A percentile compares a stretch with the other conserved stretches of the same genome.
phyloP scores from a whole-genome alignment of 495 filamentous ascomycete species.

The Penicillium argentinense region DNA sequence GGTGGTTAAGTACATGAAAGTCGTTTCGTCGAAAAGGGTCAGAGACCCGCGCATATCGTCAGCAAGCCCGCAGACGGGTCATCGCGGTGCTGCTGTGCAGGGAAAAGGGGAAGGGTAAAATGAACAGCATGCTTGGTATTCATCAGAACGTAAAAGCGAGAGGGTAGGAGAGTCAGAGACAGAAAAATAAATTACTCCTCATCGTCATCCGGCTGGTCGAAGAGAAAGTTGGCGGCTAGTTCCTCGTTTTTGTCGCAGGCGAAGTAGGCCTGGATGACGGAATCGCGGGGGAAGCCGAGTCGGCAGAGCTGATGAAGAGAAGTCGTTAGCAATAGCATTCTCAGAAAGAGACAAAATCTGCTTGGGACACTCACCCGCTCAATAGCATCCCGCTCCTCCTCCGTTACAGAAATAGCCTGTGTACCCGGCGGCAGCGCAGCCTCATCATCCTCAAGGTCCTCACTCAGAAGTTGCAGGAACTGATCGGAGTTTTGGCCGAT shows the following conservation, averaged over 20 bases:
- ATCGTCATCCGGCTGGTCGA: conserved; percentile 92
- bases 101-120: conserved; percentile 13
- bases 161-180: conserved; percentile 1
- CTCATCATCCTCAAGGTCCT: conserved; percentile 68
- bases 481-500: conserved; percentile 90
- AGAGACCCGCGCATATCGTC: too few species aligned
- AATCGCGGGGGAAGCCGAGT: conserved; percentile 88
- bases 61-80: too few species aligned
- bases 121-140: conserved; percentile 33
- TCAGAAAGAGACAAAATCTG: too few species aligned
- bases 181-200: conserved; percentile 48
- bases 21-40: conserved; percentile 11
- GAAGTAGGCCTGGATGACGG: conserved; percentile 97
- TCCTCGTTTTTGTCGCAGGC: conserved; percentile 99
- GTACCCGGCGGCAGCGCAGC: conserved; percentile 81
- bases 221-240: conserved; percentile 94
- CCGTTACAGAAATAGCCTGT: conserved; percentile 85
- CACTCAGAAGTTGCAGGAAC: conserved; percentile 83
- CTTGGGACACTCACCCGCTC: conserved; percentile 91
- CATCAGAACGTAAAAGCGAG: conserved; percentile 28
- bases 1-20: conserved; percentile 34
- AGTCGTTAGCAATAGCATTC: too few species aligned
- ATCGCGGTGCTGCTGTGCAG: too few species aligned
- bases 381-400: conserved; percentile 95
- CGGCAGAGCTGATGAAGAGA: conserved; percentile 84